Conservation (phyloP, 139 green algal species). For the Haematococcus lacustris region DNA sequence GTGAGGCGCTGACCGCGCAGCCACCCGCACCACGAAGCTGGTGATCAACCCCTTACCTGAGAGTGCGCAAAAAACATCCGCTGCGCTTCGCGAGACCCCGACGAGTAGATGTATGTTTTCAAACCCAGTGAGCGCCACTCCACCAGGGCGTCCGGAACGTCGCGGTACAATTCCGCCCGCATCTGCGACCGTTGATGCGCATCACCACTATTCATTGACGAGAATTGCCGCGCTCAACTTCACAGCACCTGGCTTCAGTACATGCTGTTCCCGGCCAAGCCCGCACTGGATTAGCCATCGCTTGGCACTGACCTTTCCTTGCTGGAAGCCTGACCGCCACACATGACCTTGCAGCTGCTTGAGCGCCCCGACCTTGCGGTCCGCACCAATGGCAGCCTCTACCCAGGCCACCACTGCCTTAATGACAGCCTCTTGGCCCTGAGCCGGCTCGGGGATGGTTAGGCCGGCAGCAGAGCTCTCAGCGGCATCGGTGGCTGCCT, state of each 20-base stretch:
- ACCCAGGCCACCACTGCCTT: slow-evolving; percentile 50
- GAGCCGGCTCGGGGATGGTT: slow-evolving; percentile 9
- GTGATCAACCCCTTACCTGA: no score
- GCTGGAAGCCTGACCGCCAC: slow-evolving; percentile 70
- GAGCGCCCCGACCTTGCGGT: slow-evolving; percentile 57
- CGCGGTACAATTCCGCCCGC: slow-evolving; percentile 64
- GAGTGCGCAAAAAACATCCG: slow-evolving; percentile 50
- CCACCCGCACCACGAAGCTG: no score
- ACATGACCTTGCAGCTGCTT: slow-evolving; percentile 66
- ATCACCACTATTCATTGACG: no score
- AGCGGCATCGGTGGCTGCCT: slow-evolving; percentile 31
- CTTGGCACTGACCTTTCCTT: slow-evolving; percentile 26
- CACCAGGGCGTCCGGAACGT: slow-evolving; percentile 71
- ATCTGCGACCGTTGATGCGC: no score
- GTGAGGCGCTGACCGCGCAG: no score
- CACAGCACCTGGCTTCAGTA: no score
- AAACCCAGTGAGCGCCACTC: slow-evolving; percentile 61
- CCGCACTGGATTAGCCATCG: no score
- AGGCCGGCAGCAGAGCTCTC: no score
- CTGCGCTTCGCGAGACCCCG: slow-evolving; percentile 65
- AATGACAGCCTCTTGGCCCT: slow-evolving; percentile 33
- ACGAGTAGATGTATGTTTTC: slow-evolving; percentile 94
- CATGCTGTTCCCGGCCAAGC: no score
- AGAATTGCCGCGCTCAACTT: no score
- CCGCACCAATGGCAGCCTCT: slow-evolving; percentile 56